Evolutionary conservation across 768 basidiomycete genomes (phyloP), one percentile per base, ranked within the genome.

Genomic region (Sarcodon sp.): DNA sequence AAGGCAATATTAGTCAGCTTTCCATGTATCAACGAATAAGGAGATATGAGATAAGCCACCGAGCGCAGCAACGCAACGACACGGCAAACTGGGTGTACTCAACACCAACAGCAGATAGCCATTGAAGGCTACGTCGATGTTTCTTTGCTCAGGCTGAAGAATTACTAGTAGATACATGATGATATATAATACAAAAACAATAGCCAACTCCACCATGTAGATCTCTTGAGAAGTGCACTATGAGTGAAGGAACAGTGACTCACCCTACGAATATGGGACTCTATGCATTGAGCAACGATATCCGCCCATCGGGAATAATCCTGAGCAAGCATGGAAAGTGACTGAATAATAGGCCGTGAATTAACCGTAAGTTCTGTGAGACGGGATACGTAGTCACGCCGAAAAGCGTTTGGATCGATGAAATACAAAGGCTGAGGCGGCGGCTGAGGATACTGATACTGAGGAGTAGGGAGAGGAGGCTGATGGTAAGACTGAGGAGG

Each of bases 321-420:
- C 66, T 90, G 86, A 47, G 96, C 94, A 55, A 87, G 76, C 75
- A 92, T 81, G 33, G 96, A 97, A 12, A 99, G 67, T 51, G 76
- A 77, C 68, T 96, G 90, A 54, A 99, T 99, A 52, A 96, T 80
- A 8, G 90, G 85, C 59, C 92, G 83, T 55, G 92, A 94, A 67
- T 98, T 99, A 72, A 92, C 82, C 46, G 81, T 88, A 53, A 99
- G 82, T 53, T 83, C 79, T 57, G 77, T 69, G 47, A 96, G 79
- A 52, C 86, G 80, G 37, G 68, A 62, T 48, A 75, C 59, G 65
- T 83, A 90, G 67, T 89, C 87, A 66, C 80, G 77, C 54, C 89
- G 79, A 62, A 90, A 90, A 35, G 74, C 68, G 64, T 71, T 72
- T 32, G 84, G 78, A 62, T 87, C 83, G 60, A 76, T 64, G 60